Evolutionary conservation across 148 eudicot genomes (phyloP).

Genomic region (Spergularia bocconei): DNA sequence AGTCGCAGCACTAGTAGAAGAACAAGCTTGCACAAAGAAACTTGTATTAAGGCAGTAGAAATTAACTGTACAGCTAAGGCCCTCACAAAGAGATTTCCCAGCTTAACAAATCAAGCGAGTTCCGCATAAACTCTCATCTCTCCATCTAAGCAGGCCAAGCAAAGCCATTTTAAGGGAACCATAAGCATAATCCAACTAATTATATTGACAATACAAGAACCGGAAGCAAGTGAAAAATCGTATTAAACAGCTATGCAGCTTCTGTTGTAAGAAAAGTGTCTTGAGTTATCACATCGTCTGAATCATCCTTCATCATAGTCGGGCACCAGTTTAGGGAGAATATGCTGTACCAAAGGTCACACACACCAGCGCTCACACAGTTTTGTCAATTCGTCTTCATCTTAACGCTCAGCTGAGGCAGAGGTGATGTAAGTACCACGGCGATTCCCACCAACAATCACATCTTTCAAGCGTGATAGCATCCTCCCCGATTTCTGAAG

Average conservation of each 20-base stretch:
- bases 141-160: constrained; percentile 10
- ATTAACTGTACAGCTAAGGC: constrained; percentile 17
- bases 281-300: constrained; percentile 7
- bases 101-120: constrained; percentile 9
- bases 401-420: constrained; percentile 34
- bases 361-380: not conserved
- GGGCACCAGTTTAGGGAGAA: not conserved
- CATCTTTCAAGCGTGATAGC: constrained; percentile 36
- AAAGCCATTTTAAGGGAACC: constrained; percentile 21
- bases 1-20: not conserved
- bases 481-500: constrained; percentile 36
- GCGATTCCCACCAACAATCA: constrained; percentile 35
- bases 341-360: constrained; percentile 3
- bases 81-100: not conserved
- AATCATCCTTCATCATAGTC: constrained; percentile 9
- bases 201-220: constrained; percentile 23
- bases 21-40: constrained; percentile 8
- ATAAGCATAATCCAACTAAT: constrained; percentile 13
- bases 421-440: constrained; percentile 30
- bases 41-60: constrained; percentile 1
- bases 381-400: constrained; percentile 28
- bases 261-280: constrained; percentile 18
- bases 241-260: constrained; percentile 16
- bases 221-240: constrained; percentile 11
- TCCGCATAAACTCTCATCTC: constrained; percentile 16